A percentile compares a stretch with the other conserved stretches of the same genome.
Conservation (phyloP, 2,329 filamentous ascomycete genomes). For the Sporothrix brasiliensis region DNA sequence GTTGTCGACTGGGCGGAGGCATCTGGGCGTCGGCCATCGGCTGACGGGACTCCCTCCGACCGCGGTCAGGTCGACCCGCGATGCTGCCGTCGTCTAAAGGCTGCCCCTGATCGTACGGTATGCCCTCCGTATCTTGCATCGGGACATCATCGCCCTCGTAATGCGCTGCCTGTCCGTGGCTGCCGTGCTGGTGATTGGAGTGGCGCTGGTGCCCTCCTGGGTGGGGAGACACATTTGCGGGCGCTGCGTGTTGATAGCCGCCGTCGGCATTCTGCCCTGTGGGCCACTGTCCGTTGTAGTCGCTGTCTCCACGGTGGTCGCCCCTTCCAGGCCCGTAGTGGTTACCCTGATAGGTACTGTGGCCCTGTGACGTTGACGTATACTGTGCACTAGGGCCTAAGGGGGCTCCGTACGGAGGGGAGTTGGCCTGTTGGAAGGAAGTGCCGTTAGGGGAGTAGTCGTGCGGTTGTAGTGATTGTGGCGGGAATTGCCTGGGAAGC, state of each 20-base stretch:
- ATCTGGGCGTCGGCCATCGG: conserved; percentile 47
- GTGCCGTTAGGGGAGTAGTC: conserved; percentile 57
- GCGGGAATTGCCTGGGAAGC: conserved; percentile 61
- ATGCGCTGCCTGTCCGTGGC: not conserved
- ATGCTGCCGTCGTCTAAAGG: not conserved
- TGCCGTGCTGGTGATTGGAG: conserved; percentile 31
- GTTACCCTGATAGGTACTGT: conserved; percentile 62
- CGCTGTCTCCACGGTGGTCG: conserved; percentile 57
- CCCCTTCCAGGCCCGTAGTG: conserved; percentile 57
- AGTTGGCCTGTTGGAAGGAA: conserved; percentile 56
- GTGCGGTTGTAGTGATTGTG: conserved; percentile 47
- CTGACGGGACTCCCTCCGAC: not conserved
- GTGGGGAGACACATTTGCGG: conserved; percentile 34
- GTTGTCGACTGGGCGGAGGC: conserved; percentile 56
- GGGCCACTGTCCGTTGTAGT: conserved; percentile 71
- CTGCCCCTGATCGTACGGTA: not conserved
- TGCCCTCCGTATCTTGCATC: conserved; percentile 24
- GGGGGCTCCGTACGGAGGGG: conserved; percentile 60
- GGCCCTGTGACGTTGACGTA: conserved; percentile 50
- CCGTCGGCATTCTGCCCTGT: conserved; percentile 51
- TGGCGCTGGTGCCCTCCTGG: conserved; percentile 36
- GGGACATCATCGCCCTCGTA: conserved; percentile 27
- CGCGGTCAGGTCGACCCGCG: not conserved
- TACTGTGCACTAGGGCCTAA: conserved; percentile 61
- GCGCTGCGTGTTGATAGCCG: conserved; percentile 40